Evolutionary conservation across 2,329 filamentous ascomycete species (phyloP).

Genomic region (Drechslera avenae): DNA sequence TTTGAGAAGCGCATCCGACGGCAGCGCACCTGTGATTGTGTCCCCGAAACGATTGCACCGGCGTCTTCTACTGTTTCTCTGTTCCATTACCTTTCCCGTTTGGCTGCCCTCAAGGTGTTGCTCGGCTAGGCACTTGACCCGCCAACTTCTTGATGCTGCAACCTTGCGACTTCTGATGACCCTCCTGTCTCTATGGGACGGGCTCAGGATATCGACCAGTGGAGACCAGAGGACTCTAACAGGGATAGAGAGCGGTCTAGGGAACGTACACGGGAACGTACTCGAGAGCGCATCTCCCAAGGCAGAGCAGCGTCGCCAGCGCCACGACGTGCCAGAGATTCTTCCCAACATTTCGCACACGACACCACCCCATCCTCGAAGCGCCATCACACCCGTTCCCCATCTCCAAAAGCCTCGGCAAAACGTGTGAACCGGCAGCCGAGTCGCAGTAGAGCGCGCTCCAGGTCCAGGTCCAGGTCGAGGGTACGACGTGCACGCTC

Average conservation of each 20-base stretch:
- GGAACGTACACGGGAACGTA: slow-evolving; percentile 35
- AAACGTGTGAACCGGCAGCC: slow-evolving; percentile 43
- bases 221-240: slow-evolving; percentile 49
- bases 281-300: slow-evolving; percentile 34
- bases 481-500: slow-evolving; percentile 40
- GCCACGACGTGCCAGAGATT: slow-evolving; percentile 45
- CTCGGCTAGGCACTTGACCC: slow-evolving; percentile 46
- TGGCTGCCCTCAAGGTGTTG: slow-evolving; percentile 26
- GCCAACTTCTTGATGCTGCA: slow-evolving; percentile 45
- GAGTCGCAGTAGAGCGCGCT: slow-evolving; percentile 45
- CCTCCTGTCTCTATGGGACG: slow-evolving; percentile 51
- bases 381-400: slow-evolving; percentile 46
- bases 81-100: slow-evolving; percentile 16
- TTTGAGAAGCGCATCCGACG: slow-evolving; percentile 28
- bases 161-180: slow-evolving; percentile 44
- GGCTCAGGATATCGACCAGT: slow-evolving; percentile 51
- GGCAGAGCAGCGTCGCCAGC: slow-evolving; percentile 43
- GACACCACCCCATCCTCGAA: slow-evolving; percentile 47
- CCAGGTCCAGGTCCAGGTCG: slow-evolving; percentile 43
- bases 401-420: slow-evolving; percentile 41
- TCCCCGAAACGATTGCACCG: slow-evolving; percentile 17
- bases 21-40: slow-evolving; percentile 25
- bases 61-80: slow-evolving; percentile 16
- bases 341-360: slow-evolving; percentile 37
- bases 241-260: slow-evolving; percentile 38